phyloP scores from a whole-genome alignment of 192 early-diverging fungal genomes.

The Umbelopsis sp. region DNA sequence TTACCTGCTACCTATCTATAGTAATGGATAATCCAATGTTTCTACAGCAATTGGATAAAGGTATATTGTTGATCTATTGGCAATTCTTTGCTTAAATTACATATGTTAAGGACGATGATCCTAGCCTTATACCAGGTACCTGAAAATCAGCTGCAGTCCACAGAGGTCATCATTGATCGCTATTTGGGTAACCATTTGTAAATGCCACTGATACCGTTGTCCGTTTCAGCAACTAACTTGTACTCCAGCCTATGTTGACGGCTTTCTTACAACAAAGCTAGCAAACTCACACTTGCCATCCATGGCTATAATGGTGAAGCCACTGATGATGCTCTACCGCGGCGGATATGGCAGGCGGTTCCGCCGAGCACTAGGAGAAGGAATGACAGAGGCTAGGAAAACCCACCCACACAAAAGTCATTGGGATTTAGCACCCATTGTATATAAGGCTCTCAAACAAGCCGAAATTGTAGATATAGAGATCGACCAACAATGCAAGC shows the following conservation, averaged over 20 bases:
- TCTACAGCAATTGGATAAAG: conserved; percentile 57
- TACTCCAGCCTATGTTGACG: conserved; percentile 17
- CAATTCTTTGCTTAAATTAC: too few species aligned
- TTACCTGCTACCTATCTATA: conserved; percentile 1
- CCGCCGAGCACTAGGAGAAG: conserved; percentile 34
- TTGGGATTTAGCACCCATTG: conserved; percentile 9
- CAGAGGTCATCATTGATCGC: conserved; percentile 38
- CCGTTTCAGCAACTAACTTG: neutral
- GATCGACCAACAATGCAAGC: neutral
- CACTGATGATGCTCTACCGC: conserved; percentile 46
- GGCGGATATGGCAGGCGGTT: conserved; percentile 41
- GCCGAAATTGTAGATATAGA: neutral
- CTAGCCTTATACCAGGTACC: neutral
- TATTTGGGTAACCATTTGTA: conserved; percentile 35
- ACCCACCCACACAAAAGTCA: neutral
- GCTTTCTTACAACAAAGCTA: neutral
- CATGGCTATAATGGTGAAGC: conserved; percentile 41
- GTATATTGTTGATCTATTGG: conserved; percentile 25
- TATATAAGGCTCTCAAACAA: neutral
- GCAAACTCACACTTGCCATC: conserved; percentile 37
- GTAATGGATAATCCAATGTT: conserved; percentile 73
- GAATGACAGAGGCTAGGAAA: neutral
- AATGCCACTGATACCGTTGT: neutral
- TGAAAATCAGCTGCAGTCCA: conserved; percentile 30
- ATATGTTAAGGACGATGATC: neutral